Evolutionary conservation across 176 grass and related monocot species (phyloP).

Genomic region (Otatea glauca): DNA sequence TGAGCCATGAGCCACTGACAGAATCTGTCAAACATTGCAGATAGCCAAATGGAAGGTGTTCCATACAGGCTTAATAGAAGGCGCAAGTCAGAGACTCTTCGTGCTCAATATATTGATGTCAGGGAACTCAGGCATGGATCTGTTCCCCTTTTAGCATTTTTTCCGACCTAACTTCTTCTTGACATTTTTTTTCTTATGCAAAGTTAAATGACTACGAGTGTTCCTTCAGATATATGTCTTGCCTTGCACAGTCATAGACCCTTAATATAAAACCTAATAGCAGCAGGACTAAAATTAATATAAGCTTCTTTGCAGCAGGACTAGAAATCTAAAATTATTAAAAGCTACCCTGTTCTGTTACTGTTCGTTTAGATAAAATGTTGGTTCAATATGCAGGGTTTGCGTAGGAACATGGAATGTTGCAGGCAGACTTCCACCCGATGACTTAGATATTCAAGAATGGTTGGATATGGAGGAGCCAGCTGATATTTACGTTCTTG

Average conservation of each 20-base stretch:
- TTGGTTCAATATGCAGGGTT: slow-evolving; percentile 58
- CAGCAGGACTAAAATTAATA: background rate
- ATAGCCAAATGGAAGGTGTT: slow-evolving; percentile 50
- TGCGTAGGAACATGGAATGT: slow-evolving; percentile 92
- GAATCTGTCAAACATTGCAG: slow-evolving; percentile 51
- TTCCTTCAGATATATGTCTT: slow-evolving; percentile 35
- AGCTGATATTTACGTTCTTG: slow-evolving; percentile 96
- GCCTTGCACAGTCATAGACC: background rate
- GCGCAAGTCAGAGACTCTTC: slow-evolving; percentile 92
- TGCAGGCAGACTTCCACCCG: slow-evolving; percentile 70
- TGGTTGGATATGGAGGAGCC: slow-evolving; percentile 92
- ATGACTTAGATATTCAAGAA: slow-evolving; percentile 73
- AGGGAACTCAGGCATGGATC: slow-evolving; percentile 70
- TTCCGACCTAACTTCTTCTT: background rate
- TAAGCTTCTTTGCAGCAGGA: background rate
- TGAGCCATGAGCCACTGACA: background rate
- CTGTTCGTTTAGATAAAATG: slow-evolving; percentile 14
- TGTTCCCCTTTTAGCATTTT: slow-evolving; percentile 18
- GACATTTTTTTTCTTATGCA: slow-evolving; percentile 21
- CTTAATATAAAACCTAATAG: background rate
- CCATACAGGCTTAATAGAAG: slow-evolving; percentile 61
- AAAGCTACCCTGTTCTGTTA: background rate
- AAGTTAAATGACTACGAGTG: background rate
- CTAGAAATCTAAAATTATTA: background rate
- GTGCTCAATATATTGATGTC: slow-evolving; percentile 83